Conservation (phyloP, 306 rosid genomes). For the Cucurbita argyrosperma region DNA sequence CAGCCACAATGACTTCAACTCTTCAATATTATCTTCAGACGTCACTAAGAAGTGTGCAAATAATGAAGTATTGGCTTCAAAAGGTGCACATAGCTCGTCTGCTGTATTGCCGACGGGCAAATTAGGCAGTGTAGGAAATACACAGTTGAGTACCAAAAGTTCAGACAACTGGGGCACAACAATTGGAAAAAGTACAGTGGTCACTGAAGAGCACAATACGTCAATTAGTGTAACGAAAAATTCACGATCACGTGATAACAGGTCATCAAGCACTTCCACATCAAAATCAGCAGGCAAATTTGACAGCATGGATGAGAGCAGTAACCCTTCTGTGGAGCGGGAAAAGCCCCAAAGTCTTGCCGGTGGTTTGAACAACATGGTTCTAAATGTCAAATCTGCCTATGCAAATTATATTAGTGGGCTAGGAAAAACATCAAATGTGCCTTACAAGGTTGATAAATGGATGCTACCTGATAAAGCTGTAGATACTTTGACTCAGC, state of each 20-base stretch:
- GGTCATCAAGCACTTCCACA: slow-evolving; percentile 22
- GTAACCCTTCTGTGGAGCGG: slow-evolving; percentile 25
- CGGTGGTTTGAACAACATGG: slow-evolving; percentile 22
- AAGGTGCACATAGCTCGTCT: not conserved
- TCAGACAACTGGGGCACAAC: slow-evolving; percentile 6
- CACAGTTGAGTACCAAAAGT: slow-evolving; percentile 17
- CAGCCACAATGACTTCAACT: slow-evolving; percentile 21
- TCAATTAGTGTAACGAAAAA: slow-evolving; percentile 16
- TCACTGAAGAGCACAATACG: slow-evolving; percentile 7
- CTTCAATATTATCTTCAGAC: slow-evolving; percentile 24
- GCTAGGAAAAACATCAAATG: slow-evolving; percentile 20
- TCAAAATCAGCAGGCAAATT: slow-evolving; percentile 22
- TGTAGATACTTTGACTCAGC: slow-evolving; percentile 58
- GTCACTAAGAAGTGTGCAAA: slow-evolving; percentile 15
- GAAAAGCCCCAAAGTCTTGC: slow-evolving; percentile 33
- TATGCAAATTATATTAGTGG: slow-evolving; percentile 27
- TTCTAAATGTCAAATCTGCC: slow-evolving; percentile 36
- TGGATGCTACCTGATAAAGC: slow-evolving; percentile 90
- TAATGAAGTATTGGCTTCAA: not conserved
- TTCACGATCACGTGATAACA: slow-evolving; percentile 25
- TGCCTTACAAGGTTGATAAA: slow-evolving; percentile 53
- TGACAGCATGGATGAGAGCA: slow-evolving; percentile 19
- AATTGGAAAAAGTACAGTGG: slow-evolving; percentile 4
- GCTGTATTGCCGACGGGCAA: slow-evolving; percentile 10
- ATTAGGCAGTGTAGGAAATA: slow-evolving; percentile 13